Evolutionary conservation across 257 asterid genomes (phyloP), one percentile per base, ranked within the genome.

Genomic region (Nicotiana undulata): DNA sequence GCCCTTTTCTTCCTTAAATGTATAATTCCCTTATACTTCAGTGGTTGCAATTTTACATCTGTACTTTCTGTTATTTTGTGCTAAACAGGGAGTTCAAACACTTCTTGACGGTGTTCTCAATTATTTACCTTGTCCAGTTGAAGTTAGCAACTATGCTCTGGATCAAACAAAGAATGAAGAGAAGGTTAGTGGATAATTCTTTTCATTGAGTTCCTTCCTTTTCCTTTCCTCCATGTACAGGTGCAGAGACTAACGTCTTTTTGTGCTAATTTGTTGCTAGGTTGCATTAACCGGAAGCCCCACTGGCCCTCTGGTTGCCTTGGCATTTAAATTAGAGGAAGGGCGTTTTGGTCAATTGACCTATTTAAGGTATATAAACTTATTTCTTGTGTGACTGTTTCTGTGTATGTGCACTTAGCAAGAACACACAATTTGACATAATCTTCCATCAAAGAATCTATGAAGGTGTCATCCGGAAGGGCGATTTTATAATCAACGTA

Each of bases 261-360:
- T 74, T 82, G 77, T 49, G 61, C 70, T 80, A 81, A 72, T 81
- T 61, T 82, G 51, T 85, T 85, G 56, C 26, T 84, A 96, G 98
- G 97, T 96, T 80, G 68, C 85, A 22, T 87, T 96, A 83, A 63
- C 98, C 32, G 99, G 99, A 81, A 93, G 89, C 85, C 98, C 97
- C 22, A 81, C 95, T 68, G 97, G 96, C 68, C 99, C 98, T 59
- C 86, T 96, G 86, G 99, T 96, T 88, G 99, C 98, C 81, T 84
- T 96, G 85, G 98, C 99, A 84, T 96, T 96, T 88, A 96, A 96
- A 88, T 77, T 96, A 86, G 99, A 96, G 85, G 99, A 96, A 89
- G 98, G 98, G 55, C 86, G 93, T 83, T 96, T 94, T 88, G 99
- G 98, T 83, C 99, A 96, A 81, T 85, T 96, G 82, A 96, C 99